These are phyloP conservation scores for Nematodospora anomalae DNA, from an alignment of 1,139 yeast genomes.

Conservation along the genomic window DNA sequence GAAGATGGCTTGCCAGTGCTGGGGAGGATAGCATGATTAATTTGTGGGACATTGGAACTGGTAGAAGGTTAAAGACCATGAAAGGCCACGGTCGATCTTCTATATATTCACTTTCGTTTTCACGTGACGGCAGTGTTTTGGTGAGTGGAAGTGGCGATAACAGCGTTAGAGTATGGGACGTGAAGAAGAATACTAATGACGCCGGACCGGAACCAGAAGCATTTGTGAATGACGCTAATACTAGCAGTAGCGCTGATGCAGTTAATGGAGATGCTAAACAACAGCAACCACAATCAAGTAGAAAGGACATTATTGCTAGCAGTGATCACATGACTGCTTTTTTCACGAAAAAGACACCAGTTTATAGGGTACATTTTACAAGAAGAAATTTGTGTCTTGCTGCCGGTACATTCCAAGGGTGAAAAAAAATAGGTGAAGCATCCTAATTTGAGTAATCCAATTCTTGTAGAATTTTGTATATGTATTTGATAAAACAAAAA, in stretches of 20 bases:
- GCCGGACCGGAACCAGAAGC: slow-evolving; percentile 82
- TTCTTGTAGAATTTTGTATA: slow-evolving; percentile 1
- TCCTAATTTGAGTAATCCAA: neutral
- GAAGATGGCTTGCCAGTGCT: slow-evolving; percentile 93
- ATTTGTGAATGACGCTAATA: slow-evolving; percentile 40
- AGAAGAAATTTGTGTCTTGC: slow-evolving; percentile 88
- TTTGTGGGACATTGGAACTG: slow-evolving; percentile 94
- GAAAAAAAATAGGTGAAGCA: slow-evolving; percentile 1
- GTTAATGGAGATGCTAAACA: slow-evolving; percentile 10
- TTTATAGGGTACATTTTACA: slow-evolving; percentile 89
- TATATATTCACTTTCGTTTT: slow-evolving; percentile 81
- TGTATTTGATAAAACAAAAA: neutral
- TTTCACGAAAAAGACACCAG: slow-evolving; percentile 92
- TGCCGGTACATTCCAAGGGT: slow-evolving; percentile 70
- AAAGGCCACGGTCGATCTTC: slow-evolving; percentile 91
- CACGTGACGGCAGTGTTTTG: slow-evolving; percentile 83
- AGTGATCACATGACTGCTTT: slow-evolving; percentile 92
- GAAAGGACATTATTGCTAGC: slow-evolving; percentile 75
- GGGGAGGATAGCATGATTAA: slow-evolving; percentile 90
- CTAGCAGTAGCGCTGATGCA: slow-evolving; percentile 21
- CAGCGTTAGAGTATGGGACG: slow-evolving; percentile 95
- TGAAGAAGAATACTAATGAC: slow-evolving; percentile 79
- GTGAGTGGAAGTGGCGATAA: slow-evolving; percentile 94
- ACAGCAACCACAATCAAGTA: slow-evolving; percentile 24
- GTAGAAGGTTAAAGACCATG: slow-evolving; percentile 77